These are phyloP conservation scores for Somion occarium DNA, from an alignment of 1,284 basidiomycete species.

Conservation along the genomic window DNA sequence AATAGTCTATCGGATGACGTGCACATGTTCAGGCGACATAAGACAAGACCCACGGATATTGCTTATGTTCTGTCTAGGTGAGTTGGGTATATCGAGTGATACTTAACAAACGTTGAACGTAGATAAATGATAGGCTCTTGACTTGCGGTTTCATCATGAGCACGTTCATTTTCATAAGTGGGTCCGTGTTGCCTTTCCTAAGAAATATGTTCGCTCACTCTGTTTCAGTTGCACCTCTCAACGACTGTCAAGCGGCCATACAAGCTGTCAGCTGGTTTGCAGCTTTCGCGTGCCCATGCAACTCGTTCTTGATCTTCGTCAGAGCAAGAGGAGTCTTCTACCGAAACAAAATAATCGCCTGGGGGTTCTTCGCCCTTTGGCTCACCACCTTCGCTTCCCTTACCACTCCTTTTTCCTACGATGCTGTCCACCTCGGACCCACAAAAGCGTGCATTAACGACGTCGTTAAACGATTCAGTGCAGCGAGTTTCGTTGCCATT, in stretches of 20 bases:
- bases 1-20: not conserved
- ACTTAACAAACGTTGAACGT: too few relatives aligned
- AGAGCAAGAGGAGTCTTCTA: constrained; percentile 26
- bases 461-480: constrained; percentile 16
- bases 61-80: constrained; percentile 1
- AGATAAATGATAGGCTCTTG: not conserved
- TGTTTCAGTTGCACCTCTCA: not conserved
- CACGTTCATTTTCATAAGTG: not conserved
- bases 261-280: not conserved
- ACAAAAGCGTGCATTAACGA: constrained; percentile 24
- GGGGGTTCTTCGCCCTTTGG: constrained; percentile 27
- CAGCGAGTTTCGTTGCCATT: constrained; percentile 17
- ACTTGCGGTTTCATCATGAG: not conserved
- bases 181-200: not conserved
- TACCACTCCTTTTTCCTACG: constrained; percentile 20
- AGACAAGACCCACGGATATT: not conserved
- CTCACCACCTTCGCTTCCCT: constrained; percentile 23
- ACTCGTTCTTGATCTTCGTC: constrained; percentile 32
- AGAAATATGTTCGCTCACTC: not conserved
- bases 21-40: not conserved
- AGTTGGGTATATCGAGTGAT: too few relatives aligned
- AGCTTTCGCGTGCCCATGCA: constrained; percentile 23
- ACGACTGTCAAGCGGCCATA: not conserved
- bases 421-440: constrained; percentile 21
- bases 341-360: constrained; percentile 13